These are phyloP conservation scores for Agaricus blazei DNA, from an alignment of 768 basidiomycete species.

Conservation along the genomic window DNA sequence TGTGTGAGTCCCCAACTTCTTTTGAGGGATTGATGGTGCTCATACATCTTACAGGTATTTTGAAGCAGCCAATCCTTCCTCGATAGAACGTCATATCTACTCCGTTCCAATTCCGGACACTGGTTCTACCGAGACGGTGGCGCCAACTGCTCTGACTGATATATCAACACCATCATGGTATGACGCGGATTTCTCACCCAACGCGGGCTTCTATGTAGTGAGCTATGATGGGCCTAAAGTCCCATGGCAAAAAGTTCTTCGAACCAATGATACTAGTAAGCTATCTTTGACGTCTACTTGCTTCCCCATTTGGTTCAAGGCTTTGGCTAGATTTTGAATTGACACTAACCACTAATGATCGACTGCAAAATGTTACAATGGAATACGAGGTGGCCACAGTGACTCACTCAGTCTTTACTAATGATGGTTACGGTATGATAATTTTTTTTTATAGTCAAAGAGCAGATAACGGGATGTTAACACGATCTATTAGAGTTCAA, in stretches of 20 bases:
- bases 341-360: conserved; percentile 66
- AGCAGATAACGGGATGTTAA: not conserved
- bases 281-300: not conserved
- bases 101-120: conserved; percentile 65
- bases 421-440: conserved; percentile 73
- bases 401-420: conserved; percentile 64
- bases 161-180: conserved; percentile 51
- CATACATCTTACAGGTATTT: conserved; percentile 63
- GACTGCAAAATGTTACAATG: conserved; percentile 55
- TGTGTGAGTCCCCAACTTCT: conserved; percentile 57
- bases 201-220: conserved; percentile 80
- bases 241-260: conserved; percentile 82
- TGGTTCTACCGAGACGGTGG: conserved; percentile 26
- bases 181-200: conserved; percentile 73
- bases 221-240: conserved; percentile 75
- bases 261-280: conserved; percentile 41
- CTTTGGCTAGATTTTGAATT: conserved; percentile 49
- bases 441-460: not conserved
- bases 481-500: conserved; percentile 63
- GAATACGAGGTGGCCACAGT: conserved; percentile 72
- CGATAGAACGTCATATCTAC: conserved; percentile 81
- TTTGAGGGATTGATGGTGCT: not conserved
- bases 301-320: not conserved
- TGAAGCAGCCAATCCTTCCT: conserved; percentile 76
- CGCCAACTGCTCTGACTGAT: conserved; percentile 51